phyloP scores from a whole-genome alignment of 331 rosid species.

The Ulmus americana region DNA sequence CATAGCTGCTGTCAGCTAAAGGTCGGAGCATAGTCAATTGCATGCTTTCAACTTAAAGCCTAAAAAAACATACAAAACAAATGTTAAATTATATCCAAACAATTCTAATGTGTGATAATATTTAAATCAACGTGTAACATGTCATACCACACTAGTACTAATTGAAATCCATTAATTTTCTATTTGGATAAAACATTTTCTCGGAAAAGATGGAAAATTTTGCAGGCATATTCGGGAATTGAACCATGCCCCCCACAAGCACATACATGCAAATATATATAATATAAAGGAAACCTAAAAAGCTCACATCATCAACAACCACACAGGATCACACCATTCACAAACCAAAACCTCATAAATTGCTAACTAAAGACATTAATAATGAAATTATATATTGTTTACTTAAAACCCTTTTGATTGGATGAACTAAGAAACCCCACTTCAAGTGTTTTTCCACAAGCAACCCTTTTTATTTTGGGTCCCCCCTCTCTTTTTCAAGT shows the following conservation, averaged over 20 bases:
- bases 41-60: too few species aligned
- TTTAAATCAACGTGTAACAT: too few species aligned
- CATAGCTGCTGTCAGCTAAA: too few species aligned
- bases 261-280: not conserved
- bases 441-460: not conserved
- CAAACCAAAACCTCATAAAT: not conserved
- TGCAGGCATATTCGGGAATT: slow-evolving; percentile 3
- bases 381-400: not conserved
- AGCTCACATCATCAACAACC: not conserved
- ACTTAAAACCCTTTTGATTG: slow-evolving; percentile 4
- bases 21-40: too few species aligned
- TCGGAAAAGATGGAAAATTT: too few species aligned
- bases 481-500: not conserved
- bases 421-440: not conserved
- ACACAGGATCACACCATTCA: not conserved
- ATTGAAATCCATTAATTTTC: too few species aligned
- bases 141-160: too few species aligned
- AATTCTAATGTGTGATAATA: too few species aligned
- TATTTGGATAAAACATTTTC: too few species aligned
- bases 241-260: slow-evolving; percentile 7
- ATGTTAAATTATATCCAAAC: too few species aligned
- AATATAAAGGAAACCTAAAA: not conserved
- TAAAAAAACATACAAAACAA: too few species aligned
- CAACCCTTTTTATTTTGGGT: not conserved
- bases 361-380: not conserved